Evolutionary conservation across 305 asterid genomes (phyloP).

Genomic region (Solanum hybrid): DNA sequence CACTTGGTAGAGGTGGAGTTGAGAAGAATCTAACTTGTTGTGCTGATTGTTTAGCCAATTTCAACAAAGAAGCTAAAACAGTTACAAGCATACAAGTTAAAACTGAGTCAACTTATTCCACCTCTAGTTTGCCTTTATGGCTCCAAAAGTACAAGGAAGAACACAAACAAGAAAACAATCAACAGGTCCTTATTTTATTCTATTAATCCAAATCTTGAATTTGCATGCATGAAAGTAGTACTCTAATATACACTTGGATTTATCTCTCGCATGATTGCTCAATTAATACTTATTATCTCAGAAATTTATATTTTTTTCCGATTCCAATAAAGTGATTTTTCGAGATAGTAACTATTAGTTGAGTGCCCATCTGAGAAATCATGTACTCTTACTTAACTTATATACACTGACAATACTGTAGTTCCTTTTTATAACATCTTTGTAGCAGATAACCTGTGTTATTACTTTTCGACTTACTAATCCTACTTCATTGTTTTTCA

Average conservation of each 20-base stretch:
- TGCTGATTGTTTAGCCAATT: conserved; percentile 58
- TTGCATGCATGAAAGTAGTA: not conserved
- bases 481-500: not conserved
- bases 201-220: not conserved
- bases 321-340: not conserved
- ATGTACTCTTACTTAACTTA: not conserved
- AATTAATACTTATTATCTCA: not conserved
- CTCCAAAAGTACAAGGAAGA: conserved; percentile 72
- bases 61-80: conserved; percentile 59
- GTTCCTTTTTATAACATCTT: not conserved
- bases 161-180: conserved; percentile 17
- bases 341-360: not conserved
- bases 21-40: conserved; percentile 67
- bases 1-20: conserved; percentile 25
- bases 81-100: conserved; percentile 11
- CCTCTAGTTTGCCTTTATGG: conserved; percentile 77
- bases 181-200: conserved; percentile 30
- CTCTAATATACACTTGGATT: not conserved
- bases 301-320: not conserved
- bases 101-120: conserved; percentile 23
- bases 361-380: not conserved
- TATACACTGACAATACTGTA: not conserved
- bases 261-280: not conserved
- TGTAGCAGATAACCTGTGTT: not conserved
- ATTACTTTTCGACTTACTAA: not conserved